phyloP scores from a whole-genome alignment of 495 filamentous ascomycete species.

The Entonaema liquescens region DNA sequence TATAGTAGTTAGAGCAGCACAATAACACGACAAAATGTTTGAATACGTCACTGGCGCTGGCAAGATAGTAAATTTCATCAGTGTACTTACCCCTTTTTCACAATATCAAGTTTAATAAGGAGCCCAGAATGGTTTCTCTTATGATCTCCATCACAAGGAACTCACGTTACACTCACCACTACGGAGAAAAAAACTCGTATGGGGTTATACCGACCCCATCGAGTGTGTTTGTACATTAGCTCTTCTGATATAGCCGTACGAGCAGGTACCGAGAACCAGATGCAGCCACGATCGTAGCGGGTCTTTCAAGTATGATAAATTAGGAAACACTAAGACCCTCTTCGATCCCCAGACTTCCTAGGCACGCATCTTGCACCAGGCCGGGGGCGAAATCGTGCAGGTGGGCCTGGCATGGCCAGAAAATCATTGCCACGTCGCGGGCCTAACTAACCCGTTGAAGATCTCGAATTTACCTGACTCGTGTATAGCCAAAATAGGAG shows the following conservation, averaged over 20 bases:
- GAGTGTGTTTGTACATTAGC: conserved; percentile 13
- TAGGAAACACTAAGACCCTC: conserved; percentile 26
- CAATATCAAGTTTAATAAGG: not conserved
- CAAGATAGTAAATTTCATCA: not conserved
- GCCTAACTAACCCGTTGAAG: conserved; percentile 38
- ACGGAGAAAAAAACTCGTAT: conserved; percentile 1
- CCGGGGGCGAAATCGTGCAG: conserved; percentile 42
- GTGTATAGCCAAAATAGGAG: conserved; percentile 28
- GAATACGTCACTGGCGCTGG: not conserved
- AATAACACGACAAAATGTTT: not conserved
- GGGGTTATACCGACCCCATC: conserved; percentile 12
- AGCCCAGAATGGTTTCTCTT: not conserved
- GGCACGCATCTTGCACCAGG: conserved; percentile 36
- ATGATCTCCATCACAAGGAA: not conserved
- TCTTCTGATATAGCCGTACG: conserved; percentile 19
- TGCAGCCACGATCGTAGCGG: conserved; percentile 30
- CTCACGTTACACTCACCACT: conserved; percentile 24
- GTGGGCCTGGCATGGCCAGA: conserved; percentile 40
- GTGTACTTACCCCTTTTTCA: conserved; percentile 1
- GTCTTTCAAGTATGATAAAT: conserved; percentile 12
- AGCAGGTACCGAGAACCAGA: conserved; percentile 29
- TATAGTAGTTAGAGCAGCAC: not conserved
- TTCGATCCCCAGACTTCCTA: conserved; percentile 36
- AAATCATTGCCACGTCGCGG: conserved; percentile 41
- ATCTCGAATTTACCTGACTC: conserved; percentile 40